A percentile compares a stretch with the other conserved stretches of the same genome.
Evolutionary conservation across 768 basidiomycete species (phyloP).

Genomic region (Tulasnella sp.): DNA sequence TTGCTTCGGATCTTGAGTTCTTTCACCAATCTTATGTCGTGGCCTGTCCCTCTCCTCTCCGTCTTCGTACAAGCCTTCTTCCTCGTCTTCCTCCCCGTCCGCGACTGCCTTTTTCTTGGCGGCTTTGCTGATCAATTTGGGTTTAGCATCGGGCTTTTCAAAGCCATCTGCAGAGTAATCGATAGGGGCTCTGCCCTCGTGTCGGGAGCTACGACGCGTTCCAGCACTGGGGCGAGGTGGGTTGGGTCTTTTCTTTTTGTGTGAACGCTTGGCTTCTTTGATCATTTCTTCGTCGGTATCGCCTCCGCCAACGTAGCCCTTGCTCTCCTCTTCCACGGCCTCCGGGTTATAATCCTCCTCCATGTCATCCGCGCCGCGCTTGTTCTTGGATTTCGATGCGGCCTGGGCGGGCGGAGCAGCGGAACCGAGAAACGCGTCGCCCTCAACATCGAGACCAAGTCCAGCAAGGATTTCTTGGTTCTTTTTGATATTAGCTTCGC

Average conservation of each 20-base stretch:
- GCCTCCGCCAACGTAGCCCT: background rate
- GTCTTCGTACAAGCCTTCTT: conserved; percentile 23
- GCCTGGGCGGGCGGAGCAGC: background rate
- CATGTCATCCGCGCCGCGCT: background rate
- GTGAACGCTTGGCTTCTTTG: conserved; percentile 24
- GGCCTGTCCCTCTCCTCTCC: conserved; percentile 26
- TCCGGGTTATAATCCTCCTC: background rate
- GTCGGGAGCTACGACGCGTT: conserved; percentile 59
- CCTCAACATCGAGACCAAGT: background rate
- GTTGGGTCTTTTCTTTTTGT: conserved; percentile 9
- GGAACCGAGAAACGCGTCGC: background rate
- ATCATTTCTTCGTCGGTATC: conserved; percentile 14
- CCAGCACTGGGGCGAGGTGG: background rate
- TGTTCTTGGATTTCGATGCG: background rate
- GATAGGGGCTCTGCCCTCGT: conserved; percentile 44
- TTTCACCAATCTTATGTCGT: conserved; percentile 25
- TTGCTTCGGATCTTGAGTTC: conserved; percentile 42
- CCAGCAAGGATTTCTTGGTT: conserved; percentile 5
- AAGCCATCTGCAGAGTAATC: conserved; percentile 46
- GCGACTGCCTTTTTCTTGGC: conserved; percentile 25
- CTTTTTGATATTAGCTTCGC: background rate
- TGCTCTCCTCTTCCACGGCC: background rate
- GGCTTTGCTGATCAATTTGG: background rate
- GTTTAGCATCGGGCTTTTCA: background rate
- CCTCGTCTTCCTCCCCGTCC: conserved; percentile 25